Evolutionary conservation across 1,139 yeast species (phyloP), one percentile per base, ranked within the genome.

Genomic region (Blastobotrys niveus): DNA sequence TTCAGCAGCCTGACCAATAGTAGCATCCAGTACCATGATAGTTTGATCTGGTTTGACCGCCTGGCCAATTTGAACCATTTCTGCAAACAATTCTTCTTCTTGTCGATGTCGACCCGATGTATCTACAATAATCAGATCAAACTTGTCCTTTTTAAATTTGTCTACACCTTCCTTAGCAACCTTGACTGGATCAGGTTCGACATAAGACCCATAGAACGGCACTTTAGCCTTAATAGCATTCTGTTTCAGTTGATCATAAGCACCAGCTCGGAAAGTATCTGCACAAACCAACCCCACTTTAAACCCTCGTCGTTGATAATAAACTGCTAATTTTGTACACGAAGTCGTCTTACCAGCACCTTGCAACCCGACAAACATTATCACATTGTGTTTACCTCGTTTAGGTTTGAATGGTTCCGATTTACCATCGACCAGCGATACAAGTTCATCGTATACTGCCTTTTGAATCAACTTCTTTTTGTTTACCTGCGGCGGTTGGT

Each of bases 291-390:
- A 71, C 43, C 98, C 98, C 37, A 88, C 95, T 62, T 87, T 88
- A 67, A 81, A 87, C 1, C 96, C 96, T 61, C 97, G 74, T 63
- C 91, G 79, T 60, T 89, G 91, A 63, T 91, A 93, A 65, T 86
- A 89, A 1, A 87, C 94, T 0, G 98, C 98, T 56, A 91, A 72
- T 64, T 91, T 91, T 1, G 98, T 91, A 78, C 97, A 89, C 2
- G 96, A 81, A 0, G 98, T 91, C 22, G 98, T 91, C 64, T 91
- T 91, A 76, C 98, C 98, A 8, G 97, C 94, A 70, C 98, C 98
- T 64, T 93, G 98, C 51, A 91, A 73, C 60, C 98, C 98, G 46
- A 91, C 98, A 74, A 91, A 85, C 98, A 91, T 91, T 53, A 91
- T 83, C 22, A 89, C 85, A 56, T 76, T 79, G 6, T 77, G 61